phyloP scores from a whole-genome alignment of 2,329 filamentous ascomycete genomes.

The Byssochlamys sp. region DNA sequence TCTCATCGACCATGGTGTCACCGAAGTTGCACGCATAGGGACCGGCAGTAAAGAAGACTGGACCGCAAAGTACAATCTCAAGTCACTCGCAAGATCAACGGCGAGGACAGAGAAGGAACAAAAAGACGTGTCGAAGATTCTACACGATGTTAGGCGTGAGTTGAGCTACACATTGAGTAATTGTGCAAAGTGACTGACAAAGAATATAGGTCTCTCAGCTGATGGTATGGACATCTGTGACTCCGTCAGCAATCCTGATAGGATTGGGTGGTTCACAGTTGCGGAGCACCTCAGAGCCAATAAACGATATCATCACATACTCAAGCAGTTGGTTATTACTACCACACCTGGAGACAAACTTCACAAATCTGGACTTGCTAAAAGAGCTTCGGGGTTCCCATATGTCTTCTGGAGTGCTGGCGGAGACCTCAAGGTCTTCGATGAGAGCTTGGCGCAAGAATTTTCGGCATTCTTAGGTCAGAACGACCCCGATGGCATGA shows the following conservation, averaged over 20 bases:
- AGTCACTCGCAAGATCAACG: slow-evolving; percentile 4
- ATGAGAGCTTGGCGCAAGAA: not conserved
- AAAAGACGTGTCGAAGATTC: not conserved
- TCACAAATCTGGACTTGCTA: not conserved
- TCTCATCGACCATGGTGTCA: slow-evolving; percentile 15
- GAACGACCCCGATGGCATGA: not conserved
- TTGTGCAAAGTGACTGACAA: not conserved
- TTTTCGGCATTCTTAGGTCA: not conserved
- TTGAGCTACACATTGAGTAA: not conserved
- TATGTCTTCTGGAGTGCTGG: slow-evolving; percentile 4
- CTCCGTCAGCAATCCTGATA: slow-evolving; percentile 1
- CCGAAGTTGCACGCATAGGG: slow-evolving; percentile 18
- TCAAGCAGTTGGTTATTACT: slow-evolving; percentile 3
- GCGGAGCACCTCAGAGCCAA: slow-evolving; percentile 1
- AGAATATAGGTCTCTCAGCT: not conserved
- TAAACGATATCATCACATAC: not conserved
- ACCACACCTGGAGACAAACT: not conserved
- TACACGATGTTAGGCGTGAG: slow-evolving; percentile 1
- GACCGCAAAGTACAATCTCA: slow-evolving; percentile 11
- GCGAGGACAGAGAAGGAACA: slow-evolving; percentile 4
- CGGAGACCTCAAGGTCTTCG: not conserved
- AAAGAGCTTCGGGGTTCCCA: slow-evolving; percentile 2
- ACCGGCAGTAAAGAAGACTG: slow-evolving; percentile 17
- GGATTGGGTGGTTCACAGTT: slow-evolving; percentile 4
- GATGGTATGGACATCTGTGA: slow-evolving; percentile 5